These are phyloP conservation scores for Globisporangium rhizosaccharum DNA, from an alignment of 352 stramenopile species.

Conservation along the genomic window DNA sequence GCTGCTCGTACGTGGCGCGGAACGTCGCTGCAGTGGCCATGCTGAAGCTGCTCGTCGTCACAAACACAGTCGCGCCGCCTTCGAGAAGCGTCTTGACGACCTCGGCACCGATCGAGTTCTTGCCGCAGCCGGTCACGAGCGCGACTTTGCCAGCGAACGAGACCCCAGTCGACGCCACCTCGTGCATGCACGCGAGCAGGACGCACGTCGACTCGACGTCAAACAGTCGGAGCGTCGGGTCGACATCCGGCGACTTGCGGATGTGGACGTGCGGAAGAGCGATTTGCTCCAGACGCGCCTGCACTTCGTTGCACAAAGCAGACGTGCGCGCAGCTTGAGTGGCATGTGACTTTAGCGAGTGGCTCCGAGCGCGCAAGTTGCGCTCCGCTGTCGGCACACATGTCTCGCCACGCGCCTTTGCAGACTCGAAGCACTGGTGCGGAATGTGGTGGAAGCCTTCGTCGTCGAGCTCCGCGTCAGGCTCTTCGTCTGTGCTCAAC, in stretches of 20 bases:
- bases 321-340: slow-evolving; percentile 33
- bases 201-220: slow-evolving; percentile 77
- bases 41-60: slow-evolving; percentile 80
- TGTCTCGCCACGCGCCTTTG: background rate
- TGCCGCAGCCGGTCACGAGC: slow-evolving; percentile 79
- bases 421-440: background rate
- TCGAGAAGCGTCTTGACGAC: slow-evolving; percentile 82
- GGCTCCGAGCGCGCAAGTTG: background rate
- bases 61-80: slow-evolving; percentile 80
- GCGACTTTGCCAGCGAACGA: slow-evolving; percentile 85
- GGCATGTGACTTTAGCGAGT: slow-evolving; percentile 36
- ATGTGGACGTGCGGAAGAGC: slow-evolving; percentile 30
- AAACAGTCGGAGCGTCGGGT: slow-evolving; percentile 77
- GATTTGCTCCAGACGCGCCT: background rate
- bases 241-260: slow-evolving; percentile 62
- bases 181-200: slow-evolving; percentile 76
- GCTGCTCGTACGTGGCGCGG: slow-evolving; percentile 80
- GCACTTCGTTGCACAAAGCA: background rate
- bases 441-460: slow-evolving; percentile 13
- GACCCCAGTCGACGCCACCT: slow-evolving; percentile 78
- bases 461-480: slow-evolving; percentile 12
- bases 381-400: slow-evolving; percentile 14
- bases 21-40: slow-evolving; percentile 50
- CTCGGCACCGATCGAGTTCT: slow-evolving; percentile 82
- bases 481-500: background rate